Conservation (phyloP, 352 stramenopile genomes). For the Stramenopiles sp. region DNA sequence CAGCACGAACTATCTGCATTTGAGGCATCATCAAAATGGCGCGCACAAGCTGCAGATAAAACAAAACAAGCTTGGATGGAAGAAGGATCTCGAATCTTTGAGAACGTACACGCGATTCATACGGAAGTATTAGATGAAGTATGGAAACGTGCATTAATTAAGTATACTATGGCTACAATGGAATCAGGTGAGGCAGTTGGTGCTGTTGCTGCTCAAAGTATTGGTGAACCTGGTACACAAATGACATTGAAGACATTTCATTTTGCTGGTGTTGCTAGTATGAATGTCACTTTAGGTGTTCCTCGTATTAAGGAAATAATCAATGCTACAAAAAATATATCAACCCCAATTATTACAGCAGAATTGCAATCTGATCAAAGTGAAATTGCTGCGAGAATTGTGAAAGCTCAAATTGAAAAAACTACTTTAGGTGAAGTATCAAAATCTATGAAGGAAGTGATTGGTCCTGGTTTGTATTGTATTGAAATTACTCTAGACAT, state of each 20-base stretch:
- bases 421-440: constrained; percentile 75
- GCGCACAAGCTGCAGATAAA: too few relatives aligned
- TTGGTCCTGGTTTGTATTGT: constrained; percentile 55
- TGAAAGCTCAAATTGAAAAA: constrained; percentile 95
- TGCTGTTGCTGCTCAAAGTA: constrained; percentile 75
- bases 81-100: too few relatives aligned
- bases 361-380: constrained; percentile 36
- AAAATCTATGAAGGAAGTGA: constrained; percentile 87
- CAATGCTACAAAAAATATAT: constrained; percentile 77
- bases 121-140: too few relatives aligned
- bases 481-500: constrained; percentile 88
- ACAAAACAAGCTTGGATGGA: too few relatives aligned
- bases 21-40: too few relatives aligned
- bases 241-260: constrained; percentile 97
- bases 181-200: constrained; percentile 83
- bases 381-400: constrained; percentile 74
- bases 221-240: constrained; percentile 68
- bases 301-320: constrained; percentile 90
- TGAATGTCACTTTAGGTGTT: constrained; percentile 98
- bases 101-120: too few relatives aligned
- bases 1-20: too few relatives aligned
- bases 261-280: constrained; percentile 91
- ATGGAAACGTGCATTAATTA: too few relatives aligned
- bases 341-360: constrained; percentile 95
- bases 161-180: too few relatives aligned